Conservation (phyloP, 352 stramenopile genomes). For the Globisporangium cylindrosporum region DNA sequence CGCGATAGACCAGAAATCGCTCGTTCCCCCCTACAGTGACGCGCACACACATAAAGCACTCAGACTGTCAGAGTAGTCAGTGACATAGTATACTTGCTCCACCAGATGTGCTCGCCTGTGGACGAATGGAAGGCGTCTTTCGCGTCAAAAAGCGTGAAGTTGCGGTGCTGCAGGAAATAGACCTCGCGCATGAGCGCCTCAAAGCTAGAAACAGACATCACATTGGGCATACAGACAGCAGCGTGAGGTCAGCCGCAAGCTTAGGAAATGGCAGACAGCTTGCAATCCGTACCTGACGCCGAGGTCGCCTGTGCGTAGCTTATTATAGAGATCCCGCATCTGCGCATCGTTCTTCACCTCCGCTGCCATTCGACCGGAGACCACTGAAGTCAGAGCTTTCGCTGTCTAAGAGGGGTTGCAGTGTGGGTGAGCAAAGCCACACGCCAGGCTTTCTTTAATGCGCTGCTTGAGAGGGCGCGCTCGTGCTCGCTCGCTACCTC, state of each 20-base stretch:
- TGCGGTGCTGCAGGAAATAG: conserved; percentile 64
- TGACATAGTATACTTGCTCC: not conserved
- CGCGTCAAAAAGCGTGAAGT: conserved; percentile 64
- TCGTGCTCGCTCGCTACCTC: no score
- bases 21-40: conserved; percentile 31
- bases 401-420: no score
- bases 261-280: no score
- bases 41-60: not conserved
- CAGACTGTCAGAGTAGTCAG: not conserved
- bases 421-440: no score
- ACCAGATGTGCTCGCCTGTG: conserved; percentile 22
- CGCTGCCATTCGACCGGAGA: conserved; percentile 15
- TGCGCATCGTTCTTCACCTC: conserved; percentile 31
- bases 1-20: conserved; percentile 45
- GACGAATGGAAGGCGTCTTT: conserved; percentile 63
- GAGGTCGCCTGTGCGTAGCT: conserved; percentile 43
- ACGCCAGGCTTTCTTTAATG: no score
- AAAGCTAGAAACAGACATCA: conserved; percentile 18
- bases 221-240: not conserved
- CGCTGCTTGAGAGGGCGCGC: no score
- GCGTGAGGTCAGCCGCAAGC: not conserved
- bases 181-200: conserved; percentile 39
- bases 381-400: no score
- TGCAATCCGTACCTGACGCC: conserved; percentile 35
- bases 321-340: conserved; percentile 49